Conservation (phyloP, 2,329 filamentous ascomycete species). For the Apiospora aurea region DNA sequence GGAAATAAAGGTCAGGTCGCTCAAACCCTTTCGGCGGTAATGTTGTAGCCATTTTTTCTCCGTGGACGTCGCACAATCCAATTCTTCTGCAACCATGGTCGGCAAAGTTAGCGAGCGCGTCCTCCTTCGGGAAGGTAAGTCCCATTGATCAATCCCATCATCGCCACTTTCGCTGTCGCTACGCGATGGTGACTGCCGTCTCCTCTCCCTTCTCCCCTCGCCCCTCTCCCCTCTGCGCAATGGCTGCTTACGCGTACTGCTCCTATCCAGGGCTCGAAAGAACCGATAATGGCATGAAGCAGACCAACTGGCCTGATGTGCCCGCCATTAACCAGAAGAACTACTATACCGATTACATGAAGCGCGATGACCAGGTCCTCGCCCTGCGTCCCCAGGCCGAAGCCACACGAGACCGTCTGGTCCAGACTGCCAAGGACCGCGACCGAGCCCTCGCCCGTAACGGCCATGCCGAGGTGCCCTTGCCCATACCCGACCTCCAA, state of each 20-base stretch:
- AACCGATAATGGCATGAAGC: conserved; percentile 98
- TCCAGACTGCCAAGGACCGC: conserved; percentile 85
- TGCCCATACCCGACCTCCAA: conserved; percentile 61
- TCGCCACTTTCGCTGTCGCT: conserved; percentile 24
- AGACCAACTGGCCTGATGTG: conserved; percentile 92
- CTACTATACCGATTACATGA: conserved; percentile 98
- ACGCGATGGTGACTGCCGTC: not conserved
- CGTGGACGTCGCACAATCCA: conserved; percentile 23
- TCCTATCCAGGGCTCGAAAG: conserved; percentile 78
- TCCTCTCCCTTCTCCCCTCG: conserved; percentile 7
- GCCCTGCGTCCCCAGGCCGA: conserved; percentile 89
- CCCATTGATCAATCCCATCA: conserved; percentile 20
- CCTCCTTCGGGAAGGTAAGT: conserved; percentile 66
- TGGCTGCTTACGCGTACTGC: conserved; percentile 28
- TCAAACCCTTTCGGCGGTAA: conserved; percentile 8
- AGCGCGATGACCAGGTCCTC: conserved; percentile 95
- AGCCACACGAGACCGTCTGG: conserved; percentile 81
- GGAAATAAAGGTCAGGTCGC: conserved; percentile 22
- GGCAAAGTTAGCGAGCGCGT: conserved; percentile 71
- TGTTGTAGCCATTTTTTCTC: conserved; percentile 12
- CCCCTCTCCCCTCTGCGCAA: conserved; percentile 9
- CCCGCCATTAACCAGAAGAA: conserved; percentile 99
- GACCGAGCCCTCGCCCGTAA: conserved; percentile 84
- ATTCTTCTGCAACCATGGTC: conserved; percentile 54
- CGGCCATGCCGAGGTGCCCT: conserved; percentile 69